Percentiles rank a stretch among this genome's conserved stretches.
phyloP scores from a whole-genome alignment of 345 rosid species.

The Conringia planisiliqua region DNA sequence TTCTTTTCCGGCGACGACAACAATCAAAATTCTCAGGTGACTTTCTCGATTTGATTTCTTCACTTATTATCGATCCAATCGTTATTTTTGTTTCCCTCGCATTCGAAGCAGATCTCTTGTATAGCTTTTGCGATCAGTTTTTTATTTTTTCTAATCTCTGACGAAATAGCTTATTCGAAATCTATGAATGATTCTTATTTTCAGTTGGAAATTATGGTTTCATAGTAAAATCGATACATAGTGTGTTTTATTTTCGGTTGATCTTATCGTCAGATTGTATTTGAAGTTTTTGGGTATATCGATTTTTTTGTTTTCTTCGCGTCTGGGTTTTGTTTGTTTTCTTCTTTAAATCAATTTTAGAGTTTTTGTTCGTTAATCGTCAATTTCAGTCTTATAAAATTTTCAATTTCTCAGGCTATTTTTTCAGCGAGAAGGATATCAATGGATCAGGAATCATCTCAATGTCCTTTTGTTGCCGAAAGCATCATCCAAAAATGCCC shows the following conservation, averaged over 20 bases:
- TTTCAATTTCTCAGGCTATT: slow-evolving; percentile 1
- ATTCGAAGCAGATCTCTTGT: background rate
- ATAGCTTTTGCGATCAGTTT: background rate
- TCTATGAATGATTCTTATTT: background rate
- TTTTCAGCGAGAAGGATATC: background rate
- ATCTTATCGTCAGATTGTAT: background rate
- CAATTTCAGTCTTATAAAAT: background rate
- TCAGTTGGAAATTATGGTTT: background rate
- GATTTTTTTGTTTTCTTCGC: background rate
- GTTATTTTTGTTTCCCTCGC: background rate
- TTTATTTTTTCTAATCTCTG: background rate
- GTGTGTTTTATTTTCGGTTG: background rate
- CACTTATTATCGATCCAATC: background rate
- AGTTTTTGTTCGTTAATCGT: slow-evolving; percentile 6
- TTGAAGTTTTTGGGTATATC: background rate
- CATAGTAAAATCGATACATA: background rate
- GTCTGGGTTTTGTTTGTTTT: background rate
- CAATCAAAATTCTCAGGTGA: slow-evolving; percentile 23
- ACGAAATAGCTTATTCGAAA: background rate
- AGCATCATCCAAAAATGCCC: slow-evolving; percentile 64
- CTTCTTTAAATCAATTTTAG: background rate
- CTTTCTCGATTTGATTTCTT: background rate
- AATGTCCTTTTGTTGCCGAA: slow-evolving; percentile 46
- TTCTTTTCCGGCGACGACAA: slow-evolving; percentile 10
- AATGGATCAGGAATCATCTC: slow-evolving; percentile 47